Conservation (phyloP, 1,284 basidiomycete species). For the Tilletia walkeri region DNA sequence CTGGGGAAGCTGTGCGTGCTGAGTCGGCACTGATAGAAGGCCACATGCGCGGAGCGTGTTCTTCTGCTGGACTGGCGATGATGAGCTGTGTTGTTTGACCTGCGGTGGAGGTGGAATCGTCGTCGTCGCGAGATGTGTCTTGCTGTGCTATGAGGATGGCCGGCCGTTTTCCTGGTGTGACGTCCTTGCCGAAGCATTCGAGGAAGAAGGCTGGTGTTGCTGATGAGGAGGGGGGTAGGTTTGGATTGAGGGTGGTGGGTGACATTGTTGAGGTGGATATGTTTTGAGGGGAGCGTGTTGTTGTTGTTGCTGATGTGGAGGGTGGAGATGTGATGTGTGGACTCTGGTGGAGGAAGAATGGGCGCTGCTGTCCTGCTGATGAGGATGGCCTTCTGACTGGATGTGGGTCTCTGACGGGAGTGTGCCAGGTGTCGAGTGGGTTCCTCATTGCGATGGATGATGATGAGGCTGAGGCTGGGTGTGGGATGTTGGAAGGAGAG, state of each 20-base stretch:
- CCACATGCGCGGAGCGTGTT: neutral
- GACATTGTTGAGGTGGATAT: neutral
- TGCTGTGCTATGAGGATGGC: neutral
- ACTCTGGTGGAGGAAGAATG: neutral
- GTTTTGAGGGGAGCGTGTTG: neutral
- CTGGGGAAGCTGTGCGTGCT: neutral
- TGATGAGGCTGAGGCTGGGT: neutral
- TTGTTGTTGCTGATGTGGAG: neutral
- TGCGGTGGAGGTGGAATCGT: neutral
- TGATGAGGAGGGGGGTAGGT: neutral
- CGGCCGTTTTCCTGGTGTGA: neutral
- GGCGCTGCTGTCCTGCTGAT: neutral
- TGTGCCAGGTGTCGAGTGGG: conserved; percentile 9
- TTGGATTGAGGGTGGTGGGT: neutral
- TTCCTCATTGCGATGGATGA: too few relatives aligned
- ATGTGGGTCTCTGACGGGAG: conserved; percentile 6
- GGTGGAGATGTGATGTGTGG: neutral
- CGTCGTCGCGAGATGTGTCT: neutral
- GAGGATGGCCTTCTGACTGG: conserved; percentile 1
- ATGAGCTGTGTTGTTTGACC: neutral
- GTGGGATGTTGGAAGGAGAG: conserved; percentile 7
- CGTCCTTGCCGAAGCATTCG: conserved; percentile 16
- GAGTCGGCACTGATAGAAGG: neutral
- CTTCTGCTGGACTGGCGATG: neutral
- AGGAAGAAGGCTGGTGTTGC: conserved; percentile 15